Evolutionary conservation across 129 eudicot genomes (phyloP), one percentile per base, ranked within the genome.

Genomic region (Flaveria robusta): DNA sequence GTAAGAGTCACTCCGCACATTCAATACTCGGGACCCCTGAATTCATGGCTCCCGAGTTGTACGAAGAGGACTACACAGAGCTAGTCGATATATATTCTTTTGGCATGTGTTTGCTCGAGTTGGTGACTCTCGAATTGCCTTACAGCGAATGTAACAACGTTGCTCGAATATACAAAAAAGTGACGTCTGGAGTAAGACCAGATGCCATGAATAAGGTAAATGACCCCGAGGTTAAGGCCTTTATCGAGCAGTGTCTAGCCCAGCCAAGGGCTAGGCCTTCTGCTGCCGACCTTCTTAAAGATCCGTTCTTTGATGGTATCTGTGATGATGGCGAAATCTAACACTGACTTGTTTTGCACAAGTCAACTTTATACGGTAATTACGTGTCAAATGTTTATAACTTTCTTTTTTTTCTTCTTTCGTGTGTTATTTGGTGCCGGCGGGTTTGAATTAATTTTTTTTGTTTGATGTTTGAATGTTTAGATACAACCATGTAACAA

Each of bases 1-100:
- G 89, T 46, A 86, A 81, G 76, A 84, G 77, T 69, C 97, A 91
- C 73, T 80, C 68, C 2, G 94, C 97, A 22, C 97, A 88, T 67
- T 86, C 97, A 19, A 47, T 88, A 51, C 88, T 91, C 1, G 97
- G 97, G 24, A 91, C 97, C 11, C 97, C 97, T 20, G 97, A 88
- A 59, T 91, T 86, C 84, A 90, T 90, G 92, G 96, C 96, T 43
- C 90, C 92, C 8, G 92, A 87, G 84, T 82, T 90, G 0, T 88
- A 86, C 26, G 97, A 91, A 7, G 94, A 91, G 82, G 80, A 86
- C 27, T 91, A 91, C 66, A 91, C 91, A 0, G 93, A 91, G 79
- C 64, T 75, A 60, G 79, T 91, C 0, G 97, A 91, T 75, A 91
- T 91, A 47, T 91, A 91, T 74, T 88, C 97, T 4, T 90, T 88